phyloP scores from a whole-genome alignment of 177 flowering plant species.

The Vitis hybrid region DNA sequence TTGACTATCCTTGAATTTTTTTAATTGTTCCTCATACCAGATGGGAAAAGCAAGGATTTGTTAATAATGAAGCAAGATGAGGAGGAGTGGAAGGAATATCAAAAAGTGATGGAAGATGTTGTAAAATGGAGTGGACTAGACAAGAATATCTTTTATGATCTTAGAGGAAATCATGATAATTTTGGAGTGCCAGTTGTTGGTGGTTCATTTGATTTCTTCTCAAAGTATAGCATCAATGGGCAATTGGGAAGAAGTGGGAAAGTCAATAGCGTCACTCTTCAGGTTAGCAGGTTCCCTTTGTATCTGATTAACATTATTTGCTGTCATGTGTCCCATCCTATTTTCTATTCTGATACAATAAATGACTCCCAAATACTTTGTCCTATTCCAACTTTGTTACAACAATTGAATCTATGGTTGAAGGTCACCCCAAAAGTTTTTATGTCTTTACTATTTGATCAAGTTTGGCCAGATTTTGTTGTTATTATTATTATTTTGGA shows the following conservation, averaged over 20 bases:
- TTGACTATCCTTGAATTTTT: neutral
- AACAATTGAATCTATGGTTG: too few relatives aligned
- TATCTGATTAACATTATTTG: too few relatives aligned
- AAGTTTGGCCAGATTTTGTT: too few relatives aligned
- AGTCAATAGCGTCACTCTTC: conserved; percentile 74
- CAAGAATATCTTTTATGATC: conserved; percentile 73
- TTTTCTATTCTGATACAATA: too few relatives aligned
- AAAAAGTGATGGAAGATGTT: conserved; percentile 61
- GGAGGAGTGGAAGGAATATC: conserved; percentile 83
- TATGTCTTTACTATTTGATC: too few relatives aligned
- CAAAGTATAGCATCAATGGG: conserved; percentile 75
- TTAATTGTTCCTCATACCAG: conserved; percentile 27
- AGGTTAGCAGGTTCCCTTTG: conserved; percentile 41
- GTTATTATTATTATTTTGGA: too few relatives aligned
- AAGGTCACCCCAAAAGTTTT: too few relatives aligned
- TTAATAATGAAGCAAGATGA: conserved; percentile 77
- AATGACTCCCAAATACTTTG: too few relatives aligned
- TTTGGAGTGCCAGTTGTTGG: conserved; percentile 81
- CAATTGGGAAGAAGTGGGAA: conserved; percentile 50
- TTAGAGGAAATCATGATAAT: conserved; percentile 96
- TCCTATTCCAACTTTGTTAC: too few relatives aligned
- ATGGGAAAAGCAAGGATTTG: conserved; percentile 89
- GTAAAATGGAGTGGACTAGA: conserved; percentile 70
- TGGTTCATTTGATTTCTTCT: conserved; percentile 68
- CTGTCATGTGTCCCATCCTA: too few relatives aligned